Evolutionary conservation across 2,329 filamentous ascomycete genomes (phyloP).

Genomic region (Fonsecaea monophora): DNA sequence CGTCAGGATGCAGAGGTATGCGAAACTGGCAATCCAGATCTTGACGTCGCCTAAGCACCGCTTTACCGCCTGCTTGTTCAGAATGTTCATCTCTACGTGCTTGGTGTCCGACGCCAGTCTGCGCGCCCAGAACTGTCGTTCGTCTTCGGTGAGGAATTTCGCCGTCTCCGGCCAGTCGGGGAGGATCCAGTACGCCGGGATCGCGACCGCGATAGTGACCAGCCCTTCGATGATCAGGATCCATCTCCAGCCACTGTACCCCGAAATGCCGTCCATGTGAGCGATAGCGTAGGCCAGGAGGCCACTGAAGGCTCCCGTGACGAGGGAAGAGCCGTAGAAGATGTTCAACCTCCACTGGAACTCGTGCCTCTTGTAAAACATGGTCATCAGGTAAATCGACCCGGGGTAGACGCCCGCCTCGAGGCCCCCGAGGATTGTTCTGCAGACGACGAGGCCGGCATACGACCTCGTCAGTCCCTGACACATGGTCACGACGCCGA

Average conservation of each 20-base stretch:
- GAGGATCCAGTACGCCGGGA: constrained; percentile 41
- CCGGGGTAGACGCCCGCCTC: constrained; percentile 49
- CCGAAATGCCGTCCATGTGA: constrained; percentile 55
- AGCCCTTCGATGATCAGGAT: constrained; percentile 48
- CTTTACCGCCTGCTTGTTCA: constrained; percentile 40
- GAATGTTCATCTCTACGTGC: constrained; percentile 40
- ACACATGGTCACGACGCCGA: constrained; percentile 48
- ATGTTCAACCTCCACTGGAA: constrained; percentile 48
- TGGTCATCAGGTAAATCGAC: constrained; percentile 35
- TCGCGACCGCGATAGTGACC: constrained; percentile 40
- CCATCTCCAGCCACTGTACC: constrained; percentile 43
- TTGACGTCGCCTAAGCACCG: constrained; percentile 45
- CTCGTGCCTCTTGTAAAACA: constrained; percentile 46
- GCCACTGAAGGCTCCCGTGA: constrained; percentile 52
- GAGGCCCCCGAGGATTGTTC: constrained; percentile 44
- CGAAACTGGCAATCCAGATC: constrained; percentile 38
- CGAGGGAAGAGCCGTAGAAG: constrained; percentile 45
- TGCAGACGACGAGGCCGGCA: constrained; percentile 42
- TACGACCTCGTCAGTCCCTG: constrained; percentile 44
- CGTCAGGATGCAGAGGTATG: constrained; percentile 45
- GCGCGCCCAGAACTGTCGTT: constrained; percentile 48
- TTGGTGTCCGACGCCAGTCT: constrained; percentile 40
- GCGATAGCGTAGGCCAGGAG: constrained; percentile 60
- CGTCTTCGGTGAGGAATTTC: constrained; percentile 39
- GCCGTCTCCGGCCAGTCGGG: constrained; percentile 45